phyloP scores from a whole-genome alignment of 2,329 filamentous ascomycete species.

The Diaporthe destruens region DNA sequence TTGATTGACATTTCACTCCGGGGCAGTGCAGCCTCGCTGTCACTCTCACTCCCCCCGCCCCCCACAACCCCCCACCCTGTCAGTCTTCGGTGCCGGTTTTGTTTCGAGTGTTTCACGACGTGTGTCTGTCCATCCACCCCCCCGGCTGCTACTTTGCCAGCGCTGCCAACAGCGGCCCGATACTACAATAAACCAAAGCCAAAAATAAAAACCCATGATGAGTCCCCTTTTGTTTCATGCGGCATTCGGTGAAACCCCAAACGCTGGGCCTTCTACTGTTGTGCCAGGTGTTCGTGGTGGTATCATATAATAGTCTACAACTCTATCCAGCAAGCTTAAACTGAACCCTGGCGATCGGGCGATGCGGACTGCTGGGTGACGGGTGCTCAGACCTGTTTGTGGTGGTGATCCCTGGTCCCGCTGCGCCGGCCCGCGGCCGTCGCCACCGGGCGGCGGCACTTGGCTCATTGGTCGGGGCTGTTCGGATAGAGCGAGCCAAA shows the following conservation, averaged over 20 bases:
- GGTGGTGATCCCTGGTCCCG: neutral
- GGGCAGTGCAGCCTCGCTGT: neutral
- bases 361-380: slow-evolving; percentile 20
- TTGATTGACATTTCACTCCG: neutral
- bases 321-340: slow-evolving; percentile 20
- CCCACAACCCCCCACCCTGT: too few relatives aligned
- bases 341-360: neutral
- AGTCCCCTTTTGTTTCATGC: slow-evolving; percentile 25
- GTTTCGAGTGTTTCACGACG: slow-evolving; percentile 12
- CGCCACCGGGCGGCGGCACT: slow-evolving; percentile 14
- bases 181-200: neutral
- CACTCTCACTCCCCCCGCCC: too few relatives aligned
- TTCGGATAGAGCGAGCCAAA: too few relatives aligned
- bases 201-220: neutral
- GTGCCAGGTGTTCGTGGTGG: neutral
- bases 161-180: neutral
- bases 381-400: slow-evolving; percentile 8
- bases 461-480: neutral
- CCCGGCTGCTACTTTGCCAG: slow-evolving; percentile 5
- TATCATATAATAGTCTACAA: slow-evolving; percentile 1
- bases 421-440: neutral
- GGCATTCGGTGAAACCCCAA: slow-evolving; percentile 13
- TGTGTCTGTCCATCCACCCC: neutral
- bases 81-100: neutral
- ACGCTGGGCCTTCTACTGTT: neutral